Evolutionary conservation across 257 asterid genomes (phyloP).

Genomic region (Ajuga chamaepitys): DNA sequence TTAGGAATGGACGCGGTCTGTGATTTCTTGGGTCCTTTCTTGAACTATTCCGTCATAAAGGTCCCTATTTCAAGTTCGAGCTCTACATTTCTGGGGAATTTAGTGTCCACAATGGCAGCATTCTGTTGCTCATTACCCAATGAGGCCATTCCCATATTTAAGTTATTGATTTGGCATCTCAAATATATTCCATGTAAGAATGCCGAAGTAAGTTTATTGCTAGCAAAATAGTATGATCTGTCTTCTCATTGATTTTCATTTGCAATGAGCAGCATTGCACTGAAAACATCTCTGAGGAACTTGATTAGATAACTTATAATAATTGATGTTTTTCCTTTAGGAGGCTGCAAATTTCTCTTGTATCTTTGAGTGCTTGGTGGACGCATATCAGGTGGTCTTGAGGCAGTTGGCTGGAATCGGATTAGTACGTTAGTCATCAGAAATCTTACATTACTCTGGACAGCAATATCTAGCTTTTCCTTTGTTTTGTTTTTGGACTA

Average conservation of each 20-base stretch:
- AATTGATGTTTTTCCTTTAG: slow-evolving; percentile 26
- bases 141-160: slow-evolving; percentile 63
- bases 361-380: slow-evolving; percentile 54
- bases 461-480: background rate
- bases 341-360: slow-evolving; percentile 39
- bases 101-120: slow-evolving; percentile 60
- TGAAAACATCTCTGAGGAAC: background rate
- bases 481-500: slow-evolving; percentile 5
- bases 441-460: slow-evolving; percentile 7
- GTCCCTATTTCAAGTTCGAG: slow-evolving; percentile 32
- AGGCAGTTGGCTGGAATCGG: slow-evolving; percentile 60
- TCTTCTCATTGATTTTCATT: slow-evolving; percentile 12
- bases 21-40: slow-evolving; percentile 76
- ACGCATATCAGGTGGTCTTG: slow-evolving; percentile 67
- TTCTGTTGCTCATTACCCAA: slow-evolving; percentile 64
- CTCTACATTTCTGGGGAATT: slow-evolving; percentile 41
- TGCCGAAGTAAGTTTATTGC: slow-evolving; percentile 60
- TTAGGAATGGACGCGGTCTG: slow-evolving; percentile 60
- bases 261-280: slow-evolving; percentile 7
- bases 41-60: slow-evolving; percentile 57
- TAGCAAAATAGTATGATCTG: background rate
- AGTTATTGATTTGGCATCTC: slow-evolving; percentile 52
- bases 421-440: slow-evolving; percentile 41
- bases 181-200: slow-evolving; percentile 52
- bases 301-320: slow-evolving; percentile 3